Evolutionary conservation across 306 rosid species (phyloP), one percentile per base, ranked within the genome.

Genomic region (Mimosa pudica): DNA sequence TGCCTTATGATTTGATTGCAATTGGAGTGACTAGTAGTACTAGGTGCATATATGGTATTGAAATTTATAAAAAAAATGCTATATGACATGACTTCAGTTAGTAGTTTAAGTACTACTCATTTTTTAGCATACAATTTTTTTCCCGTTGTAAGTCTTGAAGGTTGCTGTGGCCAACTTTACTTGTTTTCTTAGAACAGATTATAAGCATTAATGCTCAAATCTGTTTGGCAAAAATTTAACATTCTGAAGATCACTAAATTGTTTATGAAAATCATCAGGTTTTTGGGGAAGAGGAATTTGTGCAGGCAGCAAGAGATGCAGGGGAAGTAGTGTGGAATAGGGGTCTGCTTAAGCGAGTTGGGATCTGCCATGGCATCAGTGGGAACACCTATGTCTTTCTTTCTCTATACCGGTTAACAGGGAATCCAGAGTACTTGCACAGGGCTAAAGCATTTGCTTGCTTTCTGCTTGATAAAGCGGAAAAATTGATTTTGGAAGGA

Each of bases 381-480:
- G 94, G 98, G 73, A 94, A 94, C 80, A 78, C 96, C 57, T 89
- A 88, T 38, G 90, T 94, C 79, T 94, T 92, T 85, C 94, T 94
- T 73, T 86, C 96, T 8, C 93, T 94, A 35, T 90, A 89, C 81
- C 81, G 91, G 57, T 84, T 92, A 55, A 94, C 97, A 0, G 89
- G 90, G 54, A 88, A 92, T 35, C 84, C 60, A 18, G 84, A 79
- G 75, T 84, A 88, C 85, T 79, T 89, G 47, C 86, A 92, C 90
- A 90, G 70, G 81, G 96, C 97, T 20, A 92, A 90, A 89, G 94
- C 93, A 79, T 92, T 92, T 85, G 68, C 93, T 58, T 89, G 96
- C 85, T 90, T 92, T 81, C 89, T 90, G 36, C 89, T 89, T 76
- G 90, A 89, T 79, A 87, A 83, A 75, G 96, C 89, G 2, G 79